Conservation (phyloP, 257 asterid genomes). For the Nicotiana sylvestris region DNA sequence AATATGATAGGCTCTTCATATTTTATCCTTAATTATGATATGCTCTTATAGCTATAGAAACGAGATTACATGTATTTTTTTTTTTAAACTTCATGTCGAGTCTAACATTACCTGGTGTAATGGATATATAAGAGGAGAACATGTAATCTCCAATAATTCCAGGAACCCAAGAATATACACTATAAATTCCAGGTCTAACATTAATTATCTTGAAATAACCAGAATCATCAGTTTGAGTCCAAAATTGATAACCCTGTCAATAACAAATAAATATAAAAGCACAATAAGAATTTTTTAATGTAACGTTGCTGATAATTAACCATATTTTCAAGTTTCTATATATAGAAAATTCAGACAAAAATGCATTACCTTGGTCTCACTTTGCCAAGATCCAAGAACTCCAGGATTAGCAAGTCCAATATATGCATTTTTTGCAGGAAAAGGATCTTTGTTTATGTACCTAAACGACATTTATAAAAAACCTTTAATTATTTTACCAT, state of each 20-base stretch:
- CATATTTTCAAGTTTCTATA: not conserved
- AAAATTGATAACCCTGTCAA: conserved; percentile 68
- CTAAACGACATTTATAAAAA: not conserved
- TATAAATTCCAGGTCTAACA: conserved; percentile 40
- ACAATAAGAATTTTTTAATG: not conserved
- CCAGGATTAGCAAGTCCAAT: conserved; percentile 78
- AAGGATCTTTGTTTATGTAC: conserved; percentile 3
- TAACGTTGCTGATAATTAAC: not conserved
- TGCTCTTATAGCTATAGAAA: not conserved
- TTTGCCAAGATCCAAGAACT: conserved; percentile 72
- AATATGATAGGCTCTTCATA: not conserved
- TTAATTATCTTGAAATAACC: conserved; percentile 41
- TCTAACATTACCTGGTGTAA: conserved; percentile 31
- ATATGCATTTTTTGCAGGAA: conserved; percentile 46
- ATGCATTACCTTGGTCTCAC: conserved; percentile 40
- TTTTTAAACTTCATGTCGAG: not conserved
- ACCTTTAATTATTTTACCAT: not conserved
- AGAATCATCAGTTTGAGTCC: conserved; percentile 42
- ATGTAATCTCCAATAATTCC: conserved; percentile 66
- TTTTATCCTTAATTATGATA: too few species aligned
- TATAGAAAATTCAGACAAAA: not conserved
- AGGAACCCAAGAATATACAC: conserved; percentile 58
- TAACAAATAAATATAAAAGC: not conserved
- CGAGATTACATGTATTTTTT: too few species aligned
- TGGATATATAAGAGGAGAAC: conserved; percentile 14